Evolutionary conservation across 495 filamentous ascomycete species (phyloP).

Genomic region (Aspergillus leporis): DNA sequence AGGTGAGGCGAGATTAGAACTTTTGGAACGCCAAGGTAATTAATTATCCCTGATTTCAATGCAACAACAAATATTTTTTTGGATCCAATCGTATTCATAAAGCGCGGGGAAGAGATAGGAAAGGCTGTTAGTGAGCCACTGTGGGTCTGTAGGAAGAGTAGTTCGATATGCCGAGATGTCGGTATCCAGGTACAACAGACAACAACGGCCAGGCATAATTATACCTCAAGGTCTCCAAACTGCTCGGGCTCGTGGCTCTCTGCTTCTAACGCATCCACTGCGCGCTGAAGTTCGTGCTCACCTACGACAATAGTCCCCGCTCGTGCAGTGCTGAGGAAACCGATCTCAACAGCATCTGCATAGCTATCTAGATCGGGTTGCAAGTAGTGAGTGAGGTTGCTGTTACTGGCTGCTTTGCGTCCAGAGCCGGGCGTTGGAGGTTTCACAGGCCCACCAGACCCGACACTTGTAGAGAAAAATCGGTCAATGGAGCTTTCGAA

Average conservation of each 20-base stretch:
- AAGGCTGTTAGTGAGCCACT: neutral
- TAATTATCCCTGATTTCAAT: neutral
- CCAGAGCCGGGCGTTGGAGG: constrained; percentile 14
- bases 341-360: constrained; percentile 74
- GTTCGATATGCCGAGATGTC: neutral
- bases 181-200: neutral
- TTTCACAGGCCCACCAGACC: constrained; percentile 12
- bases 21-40: constrained; percentile 1
- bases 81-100: neutral
- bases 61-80: neutral
- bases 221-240: constrained; percentile 20
- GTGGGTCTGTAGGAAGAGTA: neutral
- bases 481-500: constrained; percentile 20
- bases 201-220: constrained; percentile 1
- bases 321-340: constrained; percentile 83
- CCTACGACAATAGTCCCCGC: constrained; percentile 89
- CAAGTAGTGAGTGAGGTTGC: constrained; percentile 33
- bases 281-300: constrained; percentile 66
- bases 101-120: neutral
- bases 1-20: neutral
- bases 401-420: constrained; percentile 13
- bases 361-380: constrained; percentile 44
- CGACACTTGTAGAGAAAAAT: constrained; percentile 17
- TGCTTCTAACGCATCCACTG: constrained; percentile 67
- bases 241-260: constrained; percentile 32